Percentiles rank a stretch among this genome's conserved stretches.
These are phyloP conservation scores for Citrus glauca DNA, from an alignment of 345 rosid species.

Conservation along the genomic window DNA sequence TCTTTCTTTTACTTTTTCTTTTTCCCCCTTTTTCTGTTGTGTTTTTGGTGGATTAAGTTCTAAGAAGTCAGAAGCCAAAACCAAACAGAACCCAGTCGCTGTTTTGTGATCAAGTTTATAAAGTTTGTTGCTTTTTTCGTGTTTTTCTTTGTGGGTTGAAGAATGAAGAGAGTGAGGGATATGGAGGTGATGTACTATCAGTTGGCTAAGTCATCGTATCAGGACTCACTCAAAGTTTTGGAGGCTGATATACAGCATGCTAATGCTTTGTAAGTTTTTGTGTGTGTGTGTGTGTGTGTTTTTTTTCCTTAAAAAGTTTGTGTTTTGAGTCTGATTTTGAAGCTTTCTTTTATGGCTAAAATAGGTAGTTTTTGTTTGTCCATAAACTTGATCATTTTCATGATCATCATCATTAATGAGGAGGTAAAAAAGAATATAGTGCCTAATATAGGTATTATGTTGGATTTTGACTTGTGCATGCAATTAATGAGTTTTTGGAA, in stretches of 20 bases:
- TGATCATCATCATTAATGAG: conserved; percentile 1
- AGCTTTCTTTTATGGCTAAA: background rate
- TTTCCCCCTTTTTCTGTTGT: background rate
- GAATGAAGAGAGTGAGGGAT: conserved; percentile 13
- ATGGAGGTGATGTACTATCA: conserved; percentile 50
- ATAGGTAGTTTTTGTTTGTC: conserved; percentile 4
- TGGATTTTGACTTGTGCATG: background rate
- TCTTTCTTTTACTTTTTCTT: background rate
- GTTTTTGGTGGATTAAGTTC: conserved; percentile 17
- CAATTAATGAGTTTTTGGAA: background rate
- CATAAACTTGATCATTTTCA: conserved; percentile 4
- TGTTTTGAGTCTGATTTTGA: background rate
- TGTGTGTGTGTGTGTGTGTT: conserved; percentile 14
- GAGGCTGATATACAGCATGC: conserved; percentile 92
- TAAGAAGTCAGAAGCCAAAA: conserved; percentile 3
- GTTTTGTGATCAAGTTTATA: background rate
- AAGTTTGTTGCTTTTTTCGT: conserved; percentile 3
- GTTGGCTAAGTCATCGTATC: conserved; percentile 55
- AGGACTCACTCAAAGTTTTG: conserved; percentile 70
- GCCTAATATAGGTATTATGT: background rate
- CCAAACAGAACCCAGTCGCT: conserved; percentile 8
- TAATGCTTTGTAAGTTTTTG: conserved; percentile 63
- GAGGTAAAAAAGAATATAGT: background rate
- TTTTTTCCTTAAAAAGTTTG: background rate
- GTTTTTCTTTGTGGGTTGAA: conserved; percentile 2